Percentiles rank a stretch among this genome's conserved stretches.
phyloP scores from a whole-genome alignment of 352 stramenopile species.

The Phytophthora pistaciae region DNA sequence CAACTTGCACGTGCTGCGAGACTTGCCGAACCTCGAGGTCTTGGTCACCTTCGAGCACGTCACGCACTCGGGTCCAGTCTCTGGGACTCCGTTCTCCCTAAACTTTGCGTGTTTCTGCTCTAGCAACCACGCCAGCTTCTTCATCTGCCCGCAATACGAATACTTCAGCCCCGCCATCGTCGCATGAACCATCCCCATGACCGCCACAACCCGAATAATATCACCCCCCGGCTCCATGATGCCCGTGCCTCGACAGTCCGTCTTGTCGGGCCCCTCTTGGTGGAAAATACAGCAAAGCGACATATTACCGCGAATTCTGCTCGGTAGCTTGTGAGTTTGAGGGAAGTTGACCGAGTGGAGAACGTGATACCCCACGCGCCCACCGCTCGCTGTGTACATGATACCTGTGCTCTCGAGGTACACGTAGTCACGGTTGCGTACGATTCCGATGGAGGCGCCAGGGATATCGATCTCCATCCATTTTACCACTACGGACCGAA shows the following conservation, averaged over 20 bases:
- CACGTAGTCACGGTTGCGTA: neutral
- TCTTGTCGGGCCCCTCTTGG: neutral
- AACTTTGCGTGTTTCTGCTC: neutral
- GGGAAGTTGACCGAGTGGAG: neutral
- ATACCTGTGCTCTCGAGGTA: neutral
- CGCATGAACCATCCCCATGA: neutral
- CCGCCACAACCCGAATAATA: neutral
- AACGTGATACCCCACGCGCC: neutral
- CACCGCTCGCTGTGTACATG: neutral
- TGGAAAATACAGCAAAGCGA: neutral
- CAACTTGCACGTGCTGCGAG: slow-evolving; percentile 25
- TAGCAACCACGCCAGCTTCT: slow-evolving; percentile 60
- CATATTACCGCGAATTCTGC: neutral
- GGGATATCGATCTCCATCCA: slow-evolving; percentile 1
- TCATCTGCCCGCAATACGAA: slow-evolving; percentile 46
- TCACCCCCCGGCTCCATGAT: neutral
- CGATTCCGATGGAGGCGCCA: neutral
- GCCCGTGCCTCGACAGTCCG: neutral
- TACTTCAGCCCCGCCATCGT: neutral
- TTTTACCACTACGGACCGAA: neutral
- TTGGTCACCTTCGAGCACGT: slow-evolving; percentile 26
- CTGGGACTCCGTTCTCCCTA: neutral
- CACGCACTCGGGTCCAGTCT: slow-evolving; percentile 9
- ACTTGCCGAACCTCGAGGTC: slow-evolving; percentile 6
- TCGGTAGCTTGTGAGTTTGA: neutral